phyloP scores from a whole-genome alignment of 441 rosid genomes.

The Breynia disticha region DNA sequence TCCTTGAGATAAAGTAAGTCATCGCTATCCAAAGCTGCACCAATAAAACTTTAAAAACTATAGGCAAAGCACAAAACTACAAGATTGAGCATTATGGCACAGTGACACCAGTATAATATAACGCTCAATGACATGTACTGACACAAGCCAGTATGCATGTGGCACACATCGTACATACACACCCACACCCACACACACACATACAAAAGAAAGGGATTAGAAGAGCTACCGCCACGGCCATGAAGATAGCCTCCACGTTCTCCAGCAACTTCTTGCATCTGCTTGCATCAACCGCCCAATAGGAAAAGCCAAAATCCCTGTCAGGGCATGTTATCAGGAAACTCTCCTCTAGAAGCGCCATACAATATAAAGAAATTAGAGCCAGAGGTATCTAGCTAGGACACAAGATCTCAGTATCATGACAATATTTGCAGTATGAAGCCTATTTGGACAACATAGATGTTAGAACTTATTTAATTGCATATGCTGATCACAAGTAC shows the following conservation, averaged over 20 bases:
- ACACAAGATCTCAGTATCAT: not conserved
- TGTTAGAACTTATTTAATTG: no score
- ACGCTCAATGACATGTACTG: not conserved
- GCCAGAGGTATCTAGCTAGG: not conserved
- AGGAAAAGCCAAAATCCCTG: conserved; percentile 83
- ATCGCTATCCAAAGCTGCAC: conserved; percentile 96
- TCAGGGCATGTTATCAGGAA: conserved; percentile 99
- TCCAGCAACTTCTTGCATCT: conserved; percentile 99
- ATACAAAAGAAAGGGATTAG: not conserved
- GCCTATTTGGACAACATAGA: no score
- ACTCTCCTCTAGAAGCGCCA: conserved; percentile 10
- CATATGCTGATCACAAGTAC: no score
- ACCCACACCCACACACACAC: not conserved
- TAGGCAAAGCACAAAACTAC: conserved; percentile 6
- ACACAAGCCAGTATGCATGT: not conserved
- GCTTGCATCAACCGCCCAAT: conserved; percentile 49
- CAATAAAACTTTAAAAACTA: conserved; percentile 25
- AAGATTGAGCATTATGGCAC: no score
- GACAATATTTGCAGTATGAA: no score
- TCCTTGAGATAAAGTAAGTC: conserved; percentile 95
- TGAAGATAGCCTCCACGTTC: conserved; percentile 99
- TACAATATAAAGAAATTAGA: no score
- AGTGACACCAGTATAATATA: not conserved
- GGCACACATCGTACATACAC: not conserved
- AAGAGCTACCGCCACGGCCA: conserved; percentile 82